Evolutionary conservation across 2,329 filamentous ascomycete species (phyloP), one percentile per base, ranked within the genome.

Genomic region (Lachnellula arida): DNA sequence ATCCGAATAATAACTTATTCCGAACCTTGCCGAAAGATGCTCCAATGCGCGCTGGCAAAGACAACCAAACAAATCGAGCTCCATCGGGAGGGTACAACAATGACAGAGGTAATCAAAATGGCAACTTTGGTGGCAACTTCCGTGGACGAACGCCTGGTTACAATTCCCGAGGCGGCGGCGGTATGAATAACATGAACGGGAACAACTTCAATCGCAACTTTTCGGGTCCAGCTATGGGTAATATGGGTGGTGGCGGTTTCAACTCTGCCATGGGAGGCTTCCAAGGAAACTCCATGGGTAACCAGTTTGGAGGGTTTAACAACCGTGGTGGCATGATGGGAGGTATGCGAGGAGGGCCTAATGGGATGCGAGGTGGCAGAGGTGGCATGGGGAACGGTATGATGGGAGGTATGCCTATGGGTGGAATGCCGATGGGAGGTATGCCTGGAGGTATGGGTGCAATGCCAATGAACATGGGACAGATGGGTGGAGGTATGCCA

Each of bases 1-100:
- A 84, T 61, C 85, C 91, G 0, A 81, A 83, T 48, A 79, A 81
- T 63, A 97, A 97, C 70, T 91, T 92, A 0, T 97, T 96, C 81
- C 87, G 88, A 62, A 97, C 91, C 0, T 76, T 95, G 4, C 92
- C 91, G 17, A 96, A 96, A 75, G 92, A 96, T 70, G 87, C 88
- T 0, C 91, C 89, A 0, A 80, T 81, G 64, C 83, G 89, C 28
- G 78, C 77, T 56, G 86, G 80, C 39, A 86, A 90, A 68, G 82
- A 86, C 44, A 75, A 78, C 44, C 65, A 66, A 78, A 61, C 82
- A 57, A 84, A 84, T 52, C 78, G 83, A 32, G 71, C 76, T 54
- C 71, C 75, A 34, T 69, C 78, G 48, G 74, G 77, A 46, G 71
- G 73, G 53, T 82, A 79, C 70, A 79, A 79, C 51, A 79, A 76